Evolutionary conservation across 306 rosid species (phyloP).

Genomic region (Psophocarpus tetragonolobus): DNA sequence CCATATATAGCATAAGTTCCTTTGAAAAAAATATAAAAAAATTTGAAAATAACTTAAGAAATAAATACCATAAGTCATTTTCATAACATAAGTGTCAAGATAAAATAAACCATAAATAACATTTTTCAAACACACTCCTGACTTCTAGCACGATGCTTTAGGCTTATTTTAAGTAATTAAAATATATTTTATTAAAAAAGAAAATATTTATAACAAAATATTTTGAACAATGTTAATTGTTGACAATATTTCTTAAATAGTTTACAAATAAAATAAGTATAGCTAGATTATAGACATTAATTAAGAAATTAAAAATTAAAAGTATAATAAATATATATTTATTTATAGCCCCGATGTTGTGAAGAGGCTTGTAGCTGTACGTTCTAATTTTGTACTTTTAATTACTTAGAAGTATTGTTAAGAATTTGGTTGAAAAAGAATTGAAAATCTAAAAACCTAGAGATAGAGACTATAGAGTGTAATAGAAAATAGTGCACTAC

Average conservation of each 20-base stretch:
- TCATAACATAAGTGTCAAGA: background rate
- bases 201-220: no score
- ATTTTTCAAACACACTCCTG: background rate
- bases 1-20: no score
- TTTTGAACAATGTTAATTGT: background rate
- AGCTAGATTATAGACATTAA: no score
- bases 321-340: background rate
- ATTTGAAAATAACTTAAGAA: no score
- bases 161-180: background rate
- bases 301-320: background rate
- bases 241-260: background rate
- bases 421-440: background rate
- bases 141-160: background rate
- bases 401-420: background rate
- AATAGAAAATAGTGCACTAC: conserved; percentile 41
- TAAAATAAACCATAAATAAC: no score
- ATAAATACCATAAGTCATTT: background rate
- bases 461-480: background rate
- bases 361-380: background rate
- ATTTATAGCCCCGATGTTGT: background rate
- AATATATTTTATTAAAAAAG: background rate
- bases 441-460: background rate
- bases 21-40: no score
- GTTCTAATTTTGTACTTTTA: background rate
- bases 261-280: background rate